A percentile compares a stretch with the other conserved stretches of the same genome.
phyloP scores from a whole-genome alignment of 768 basidiomycete genomes.

The Flagelloscypha sp. region DNA sequence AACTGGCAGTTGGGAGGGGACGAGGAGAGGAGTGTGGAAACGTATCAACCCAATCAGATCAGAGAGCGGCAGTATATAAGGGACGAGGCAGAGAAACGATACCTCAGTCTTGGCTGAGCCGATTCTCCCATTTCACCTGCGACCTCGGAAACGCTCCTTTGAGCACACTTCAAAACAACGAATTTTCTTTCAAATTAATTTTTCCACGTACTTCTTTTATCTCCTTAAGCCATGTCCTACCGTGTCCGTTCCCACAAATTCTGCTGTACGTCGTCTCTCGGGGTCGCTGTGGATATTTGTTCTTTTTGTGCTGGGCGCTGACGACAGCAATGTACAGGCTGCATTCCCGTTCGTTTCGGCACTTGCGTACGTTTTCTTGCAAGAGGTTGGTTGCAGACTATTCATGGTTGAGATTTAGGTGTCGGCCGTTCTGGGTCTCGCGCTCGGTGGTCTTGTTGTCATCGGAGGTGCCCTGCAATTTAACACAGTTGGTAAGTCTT shows the following conservation, averaged over 20 bases:
- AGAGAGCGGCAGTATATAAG: background rate
- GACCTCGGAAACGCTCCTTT: conserved; percentile 1
- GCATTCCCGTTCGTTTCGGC: conserved; percentile 41
- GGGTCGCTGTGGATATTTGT: too few relatives aligned
- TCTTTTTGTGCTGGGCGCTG: too few relatives aligned
- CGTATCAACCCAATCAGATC: too few relatives aligned
- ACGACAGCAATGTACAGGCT: too few relatives aligned
- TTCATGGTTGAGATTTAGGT: conserved; percentile 18
- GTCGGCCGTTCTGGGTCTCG: conserved; percentile 35
- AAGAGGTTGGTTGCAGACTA: background rate
- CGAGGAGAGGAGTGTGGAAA: too few relatives aligned
- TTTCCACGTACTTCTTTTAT: conserved; percentile 2
- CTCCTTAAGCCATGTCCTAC: conserved; percentile 17
- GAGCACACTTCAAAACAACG: conserved; percentile 1
- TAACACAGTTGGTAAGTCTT: conserved; percentile 20
- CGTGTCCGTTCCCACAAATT: conserved; percentile 34
- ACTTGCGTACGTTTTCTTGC: conserved; percentile 29
- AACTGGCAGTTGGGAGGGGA: too few relatives aligned
- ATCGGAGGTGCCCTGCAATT: conserved; percentile 30
- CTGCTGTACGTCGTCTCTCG: too few relatives aligned
- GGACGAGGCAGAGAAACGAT: conserved; percentile 13
- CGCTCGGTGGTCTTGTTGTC: conserved; percentile 32
- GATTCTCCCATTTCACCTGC: conserved; percentile 10
- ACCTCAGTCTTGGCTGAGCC: conserved; percentile 10
- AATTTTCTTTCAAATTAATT: background rate